Evolutionary conservation across 129 eudicot genomes (phyloP).

Genomic region (Gnaphalium uliginosum): DNA sequence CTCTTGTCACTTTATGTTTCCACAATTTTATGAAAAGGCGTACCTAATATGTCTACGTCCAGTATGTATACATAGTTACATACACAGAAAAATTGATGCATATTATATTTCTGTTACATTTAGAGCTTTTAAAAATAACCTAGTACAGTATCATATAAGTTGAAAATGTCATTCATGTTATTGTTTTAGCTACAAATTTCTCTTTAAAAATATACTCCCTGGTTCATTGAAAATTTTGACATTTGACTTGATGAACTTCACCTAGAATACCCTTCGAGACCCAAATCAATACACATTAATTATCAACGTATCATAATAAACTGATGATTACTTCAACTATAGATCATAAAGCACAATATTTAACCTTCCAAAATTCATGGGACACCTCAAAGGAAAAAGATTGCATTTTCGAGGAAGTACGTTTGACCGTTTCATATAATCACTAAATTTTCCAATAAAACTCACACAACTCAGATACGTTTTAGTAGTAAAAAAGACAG

Average conservation of each 20-base stretch:
- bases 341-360: not conserved
- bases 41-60: not conserved
- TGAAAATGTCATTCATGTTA: not conserved
- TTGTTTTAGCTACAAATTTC: not conserved
- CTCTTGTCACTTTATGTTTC: not conserved
- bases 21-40: not conserved
- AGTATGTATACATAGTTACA: not conserved
- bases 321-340: no score
- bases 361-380: not conserved
- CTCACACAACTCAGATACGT: not conserved
- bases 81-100: not conserved
- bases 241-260: not conserved
- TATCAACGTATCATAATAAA: not conserved
- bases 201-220: not conserved
- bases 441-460: not conserved
- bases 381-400: not conserved
- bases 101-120: not conserved
- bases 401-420: not conserved
- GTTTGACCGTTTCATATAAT: no score
- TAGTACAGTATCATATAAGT: not conserved
- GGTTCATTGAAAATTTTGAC: no score
- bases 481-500: not conserved
- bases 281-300: not conserved
- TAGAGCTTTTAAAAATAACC: not conserved
- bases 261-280: not conserved